phyloP scores from a whole-genome alignment of 805 yeast species.

The Yamadazyma laniorum region DNA sequence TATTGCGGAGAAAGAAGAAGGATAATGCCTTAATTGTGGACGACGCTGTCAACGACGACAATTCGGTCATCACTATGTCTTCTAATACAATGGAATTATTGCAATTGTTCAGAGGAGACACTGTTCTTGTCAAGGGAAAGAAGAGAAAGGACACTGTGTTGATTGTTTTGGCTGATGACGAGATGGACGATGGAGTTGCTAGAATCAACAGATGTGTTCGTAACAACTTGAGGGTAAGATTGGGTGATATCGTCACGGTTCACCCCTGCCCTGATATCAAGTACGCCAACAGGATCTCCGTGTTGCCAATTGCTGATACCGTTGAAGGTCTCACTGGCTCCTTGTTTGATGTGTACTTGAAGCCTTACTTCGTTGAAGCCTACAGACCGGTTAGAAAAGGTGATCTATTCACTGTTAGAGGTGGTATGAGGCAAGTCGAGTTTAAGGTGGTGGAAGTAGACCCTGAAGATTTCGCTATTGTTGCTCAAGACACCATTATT shows the following conservation, averaged over 20 bases:
- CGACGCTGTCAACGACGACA: slow-evolving; percentile 96
- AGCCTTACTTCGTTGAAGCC: slow-evolving; percentile 98
- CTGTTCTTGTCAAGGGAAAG: slow-evolving; percentile 95
- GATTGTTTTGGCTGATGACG: slow-evolving; percentile 94
- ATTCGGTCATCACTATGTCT: slow-evolving; percentile 92
- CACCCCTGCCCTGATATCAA: slow-evolving; percentile 98
- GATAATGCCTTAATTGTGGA: slow-evolving; percentile 93
- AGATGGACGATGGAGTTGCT: slow-evolving; percentile 92
- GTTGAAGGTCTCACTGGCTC: slow-evolving; percentile 98
- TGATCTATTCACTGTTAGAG: slow-evolving; percentile 93
- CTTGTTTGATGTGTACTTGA: slow-evolving; percentile 89
- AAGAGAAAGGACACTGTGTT: slow-evolving; percentile 96
- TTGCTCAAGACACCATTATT: slow-evolving; percentile 96
- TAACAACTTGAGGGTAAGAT: slow-evolving; percentile 87
- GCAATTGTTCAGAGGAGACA: slow-evolving; percentile 96
- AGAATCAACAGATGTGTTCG: slow-evolving; percentile 94
- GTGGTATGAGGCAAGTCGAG: slow-evolving; percentile 99
- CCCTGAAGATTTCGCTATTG: slow-evolving; percentile 96
- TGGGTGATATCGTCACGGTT: slow-evolving; percentile 87
- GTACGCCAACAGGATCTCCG: slow-evolving; percentile 92
- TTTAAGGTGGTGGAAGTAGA: slow-evolving; percentile 98
- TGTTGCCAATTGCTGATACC: slow-evolving; percentile 95
- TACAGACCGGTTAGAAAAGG: slow-evolving; percentile 98
- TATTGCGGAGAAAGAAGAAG: slow-evolving; percentile 95
- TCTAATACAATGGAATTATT: slow-evolving; percentile 92